These are phyloP conservation scores for Colletotrichum filicis DNA, from an alignment of 2,329 filamentous ascomycete species.

Conservation along the genomic window DNA sequence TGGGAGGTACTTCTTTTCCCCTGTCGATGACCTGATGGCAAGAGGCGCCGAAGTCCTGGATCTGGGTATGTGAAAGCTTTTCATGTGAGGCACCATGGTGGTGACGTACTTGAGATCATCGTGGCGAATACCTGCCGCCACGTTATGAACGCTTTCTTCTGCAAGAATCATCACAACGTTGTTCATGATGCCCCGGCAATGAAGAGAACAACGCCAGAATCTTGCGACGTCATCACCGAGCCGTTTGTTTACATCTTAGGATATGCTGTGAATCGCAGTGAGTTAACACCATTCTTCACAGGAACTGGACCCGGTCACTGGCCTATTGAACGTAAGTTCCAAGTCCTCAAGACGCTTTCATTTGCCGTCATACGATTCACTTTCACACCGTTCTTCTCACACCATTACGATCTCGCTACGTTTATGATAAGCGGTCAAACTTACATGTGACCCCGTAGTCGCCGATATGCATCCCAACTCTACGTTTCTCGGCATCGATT, in stretches of 20 bases:
- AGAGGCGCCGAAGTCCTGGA: slow-evolving; percentile 57
- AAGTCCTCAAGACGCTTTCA: background rate
- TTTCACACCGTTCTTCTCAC: background rate
- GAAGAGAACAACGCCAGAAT: no score
- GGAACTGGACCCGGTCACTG: slow-evolving; percentile 64
- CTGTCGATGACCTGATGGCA: slow-evolving; percentile 50
- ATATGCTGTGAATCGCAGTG: background rate
- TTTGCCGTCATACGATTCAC: background rate
- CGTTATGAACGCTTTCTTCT: background rate
- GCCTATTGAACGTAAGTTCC: slow-evolving; percentile 59
- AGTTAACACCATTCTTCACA: slow-evolving; percentile 39
- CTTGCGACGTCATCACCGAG: background rate
- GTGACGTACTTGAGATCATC: background rate
- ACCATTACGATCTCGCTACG: background rate
- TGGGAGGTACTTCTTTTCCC: slow-evolving; percentile 55
- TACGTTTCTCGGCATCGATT: slow-evolving; percentile 59
- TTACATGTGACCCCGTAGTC: slow-evolving; percentile 46
- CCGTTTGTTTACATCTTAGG: background rate
- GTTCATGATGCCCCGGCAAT: background rate
- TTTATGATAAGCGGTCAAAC: slow-evolving; percentile 1
- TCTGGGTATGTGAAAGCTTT: slow-evolving; percentile 50
- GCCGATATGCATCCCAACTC: slow-evolving; percentile 58
- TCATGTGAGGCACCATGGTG: background rate
- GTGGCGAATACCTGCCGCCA: background rate
- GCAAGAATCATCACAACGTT: background rate